Base-by-base conservation (phyloP, 1,284 basidiomycete species). In the Ganoderma boninense region DNA sequence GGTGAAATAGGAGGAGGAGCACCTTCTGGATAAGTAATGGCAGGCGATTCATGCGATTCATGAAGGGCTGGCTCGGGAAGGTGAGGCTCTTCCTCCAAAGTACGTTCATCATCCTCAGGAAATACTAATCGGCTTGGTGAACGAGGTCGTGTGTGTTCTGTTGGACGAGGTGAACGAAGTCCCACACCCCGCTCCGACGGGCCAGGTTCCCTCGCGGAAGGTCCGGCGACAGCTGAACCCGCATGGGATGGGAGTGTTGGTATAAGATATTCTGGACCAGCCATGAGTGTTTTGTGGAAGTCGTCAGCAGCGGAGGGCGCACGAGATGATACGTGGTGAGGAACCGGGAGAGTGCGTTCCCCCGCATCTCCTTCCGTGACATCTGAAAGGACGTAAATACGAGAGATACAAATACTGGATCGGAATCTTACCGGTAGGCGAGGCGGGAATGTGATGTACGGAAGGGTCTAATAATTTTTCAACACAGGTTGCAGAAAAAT, bases 241-340 rank as follows among this genome's bases (percentile, higher is more conserved):
- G 60, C 40, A 42, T 62, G 40, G 18, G 60, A 42, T 62, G 60
- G 60, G 14, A 62, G 38, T 26, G 26, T n/a, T 14, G 60, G 60
- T 7, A 62, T 62, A 26, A 6, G n/a, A 42, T 62, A 20, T 42
- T 62, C 60, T 42, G 60, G 60, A 2, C 60, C 60, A 62, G 20
- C 3, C 60, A 62, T 62, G 40, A 62, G 60, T 43, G n/a, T 0
- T 42, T 16, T 43, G 42, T 62, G 60, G 4, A 62, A 26, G n/a
- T 14, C 43, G 2, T 44, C 60, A 18, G n/a, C 26, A 62, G 60
- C 60, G 23, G 60, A 43, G 20, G 60, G 60, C n/a, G 35, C 40
- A 26, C 43, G 60, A 16, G 60, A 1, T 40, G 11, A 23, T 8
- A 26, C 8, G 16, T 5, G 29, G 11, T 62, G 40, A 29, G 40